Conservation (phyloP, 2,329 filamentous ascomycete species). For the Cladosporium sp. region DNA sequence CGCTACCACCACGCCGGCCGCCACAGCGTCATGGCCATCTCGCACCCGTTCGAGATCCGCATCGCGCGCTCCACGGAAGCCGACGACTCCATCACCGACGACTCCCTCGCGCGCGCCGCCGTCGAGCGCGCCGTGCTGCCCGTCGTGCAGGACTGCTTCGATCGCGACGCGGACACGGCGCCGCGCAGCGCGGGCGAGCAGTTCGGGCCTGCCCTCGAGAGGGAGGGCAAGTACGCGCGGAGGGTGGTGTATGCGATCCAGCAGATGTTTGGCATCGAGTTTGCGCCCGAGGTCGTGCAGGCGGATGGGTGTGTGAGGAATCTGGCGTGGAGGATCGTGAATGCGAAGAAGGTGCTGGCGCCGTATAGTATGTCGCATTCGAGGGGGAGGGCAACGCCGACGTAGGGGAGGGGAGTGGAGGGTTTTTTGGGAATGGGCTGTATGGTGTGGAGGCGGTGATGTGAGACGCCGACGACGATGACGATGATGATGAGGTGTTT, state of each 20-base stretch:
- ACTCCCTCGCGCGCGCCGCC: slow-evolving; percentile 57
- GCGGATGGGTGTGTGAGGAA: slow-evolving; percentile 88
- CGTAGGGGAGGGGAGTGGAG: slow-evolving; percentile 1
- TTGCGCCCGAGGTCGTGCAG: slow-evolving; percentile 84
- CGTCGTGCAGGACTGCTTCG: slow-evolving; percentile 84
- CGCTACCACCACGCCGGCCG: slow-evolving; percentile 91
- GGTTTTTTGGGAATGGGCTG: background rate
- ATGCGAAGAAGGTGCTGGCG: slow-evolving; percentile 82
- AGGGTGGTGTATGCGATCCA: slow-evolving; percentile 89
- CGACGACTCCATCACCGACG: slow-evolving; percentile 48
- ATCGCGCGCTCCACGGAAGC: slow-evolving; percentile 78
- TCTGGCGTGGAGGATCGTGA: slow-evolving; percentile 88
- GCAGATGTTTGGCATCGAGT: slow-evolving; percentile 95
- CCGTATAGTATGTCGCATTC: slow-evolving; percentile 45
- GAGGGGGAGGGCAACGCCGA: slow-evolving; percentile 30
- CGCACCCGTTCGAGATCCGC: slow-evolving; percentile 83
- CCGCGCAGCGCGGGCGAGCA: slow-evolving; percentile 70
- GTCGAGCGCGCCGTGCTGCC: slow-evolving; percentile 75
- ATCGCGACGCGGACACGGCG: slow-evolving; percentile 84
- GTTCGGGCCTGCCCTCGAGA: slow-evolving; percentile 78
- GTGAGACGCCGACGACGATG: too few species aligned
- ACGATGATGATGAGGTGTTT: too few species aligned
- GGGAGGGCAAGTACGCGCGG: slow-evolving; percentile 82
- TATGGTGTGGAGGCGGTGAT: background rate
- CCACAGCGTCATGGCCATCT: slow-evolving; percentile 91